phyloP scores from a whole-genome alignment of 805 yeast genomes.

The Candida maltosa region DNA sequence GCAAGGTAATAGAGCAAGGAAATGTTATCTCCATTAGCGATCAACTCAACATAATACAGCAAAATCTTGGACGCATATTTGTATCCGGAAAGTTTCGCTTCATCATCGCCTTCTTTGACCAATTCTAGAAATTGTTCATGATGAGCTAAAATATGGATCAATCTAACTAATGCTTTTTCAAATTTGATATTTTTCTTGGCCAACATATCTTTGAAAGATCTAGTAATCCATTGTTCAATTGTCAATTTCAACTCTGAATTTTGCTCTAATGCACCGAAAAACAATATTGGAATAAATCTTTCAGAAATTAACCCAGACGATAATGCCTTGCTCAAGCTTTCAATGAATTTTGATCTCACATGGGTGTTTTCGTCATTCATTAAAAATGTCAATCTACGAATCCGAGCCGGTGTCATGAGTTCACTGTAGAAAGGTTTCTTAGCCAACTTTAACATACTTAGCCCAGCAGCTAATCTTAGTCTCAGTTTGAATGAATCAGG shows the following conservation, averaged over 20 bases:
- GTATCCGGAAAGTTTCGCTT: conserved; percentile 33
- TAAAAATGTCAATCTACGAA: conserved; percentile 52
- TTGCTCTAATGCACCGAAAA: conserved; percentile 79
- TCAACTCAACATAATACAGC: conserved; percentile 53
- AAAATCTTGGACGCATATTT: conserved; percentile 59
- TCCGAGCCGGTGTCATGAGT: conserved; percentile 48
- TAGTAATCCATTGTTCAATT: conserved; percentile 67
- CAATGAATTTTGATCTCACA: conserved; percentile 54
- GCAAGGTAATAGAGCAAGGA: conserved; percentile 74
- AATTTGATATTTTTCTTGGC: conserved; percentile 42
- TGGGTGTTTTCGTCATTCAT: conserved; percentile 63
- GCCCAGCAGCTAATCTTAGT: conserved; percentile 67
- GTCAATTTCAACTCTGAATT: conserved; percentile 44
- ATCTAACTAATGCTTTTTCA: conserved; percentile 65
- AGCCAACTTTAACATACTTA: conserved; percentile 61
- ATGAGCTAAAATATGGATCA: conserved; percentile 70
- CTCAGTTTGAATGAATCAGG: conserved; percentile 60
- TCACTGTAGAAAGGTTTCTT: conserved; percentile 49
- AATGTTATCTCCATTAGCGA: conserved; percentile 64
- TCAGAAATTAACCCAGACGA: conserved; percentile 56
- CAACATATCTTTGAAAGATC: conserved; percentile 44
- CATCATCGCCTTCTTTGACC: conserved; percentile 18
- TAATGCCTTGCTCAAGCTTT: conserved; percentile 48
- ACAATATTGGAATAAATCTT: conserved; percentile 62
- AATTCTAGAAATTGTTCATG: conserved; percentile 60